Evolutionary conservation across 2,329 filamentous ascomycete species (phyloP), one percentile per base, ranked within the genome.

Genomic region (Cryphonectria parasitica): DNA sequence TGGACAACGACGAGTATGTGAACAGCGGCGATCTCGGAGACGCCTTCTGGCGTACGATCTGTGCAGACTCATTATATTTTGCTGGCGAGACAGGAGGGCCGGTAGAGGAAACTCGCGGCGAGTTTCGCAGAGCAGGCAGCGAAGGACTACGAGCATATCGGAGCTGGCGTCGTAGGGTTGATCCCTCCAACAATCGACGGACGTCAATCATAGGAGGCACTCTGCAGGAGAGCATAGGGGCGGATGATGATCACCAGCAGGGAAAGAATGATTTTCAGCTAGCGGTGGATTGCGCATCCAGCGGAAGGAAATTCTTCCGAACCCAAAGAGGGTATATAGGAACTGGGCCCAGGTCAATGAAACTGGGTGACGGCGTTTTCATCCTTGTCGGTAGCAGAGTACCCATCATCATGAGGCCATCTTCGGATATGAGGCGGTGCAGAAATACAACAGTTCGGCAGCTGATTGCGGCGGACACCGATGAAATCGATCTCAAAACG

Each of bases 361-460:
- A 39, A 15, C 11, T 34, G 19, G 58, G 31, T 2, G 67, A 68
- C 17, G 34, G 43, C 2, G 58, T 68, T 11, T 68, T 28, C 34
- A 64, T 68, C 41, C 34, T 68, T n/a, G 28, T 54, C 31, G 67
- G 67, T 1, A 64, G 67, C 34, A 63, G 43, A 2, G 43, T 68
- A 1, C 67, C 67, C 0, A 43, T 68, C 22, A 56, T 68, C 10
- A 58, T 68, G 4, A 56, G 67, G 3, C 39, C 49, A 8, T 31
- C 67, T 8, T 22, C 10, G 36, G 61, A 34, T 1, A 31, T 49
- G 7, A 63, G 34, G 34, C 11, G 10, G 4, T 68, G 67, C 17
- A 19, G 34, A 17, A 6, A 56, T 17, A 54, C 41, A 43, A 49
- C 39, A 1, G 31, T 68, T 28, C 43, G 62, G 45, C 62, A 56